Evolutionary conservation across 1,284 basidiomycete species (phyloP).

Genomic region (Ustilago vetiveriae): DNA sequence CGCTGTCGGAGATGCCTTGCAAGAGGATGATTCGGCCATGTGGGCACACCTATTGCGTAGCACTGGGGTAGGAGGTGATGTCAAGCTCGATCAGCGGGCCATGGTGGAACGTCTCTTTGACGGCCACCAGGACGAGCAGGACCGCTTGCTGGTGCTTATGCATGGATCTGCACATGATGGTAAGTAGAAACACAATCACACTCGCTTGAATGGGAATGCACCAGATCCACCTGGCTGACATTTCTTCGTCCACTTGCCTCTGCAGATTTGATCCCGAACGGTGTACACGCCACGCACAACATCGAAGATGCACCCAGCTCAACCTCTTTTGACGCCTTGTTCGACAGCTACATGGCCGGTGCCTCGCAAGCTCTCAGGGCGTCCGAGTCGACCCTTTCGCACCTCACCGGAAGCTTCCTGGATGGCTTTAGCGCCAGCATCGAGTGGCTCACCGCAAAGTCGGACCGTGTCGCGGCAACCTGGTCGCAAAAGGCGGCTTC

Average conservation of each 20-base stretch:
- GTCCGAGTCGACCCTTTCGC: slow-evolving; percentile 32
- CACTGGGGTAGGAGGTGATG: slow-evolving; percentile 1
- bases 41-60: slow-evolving; percentile 35
- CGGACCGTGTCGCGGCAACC: slow-evolving; percentile 2
- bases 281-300: slow-evolving; percentile 37
- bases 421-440: slow-evolving; percentile 32
- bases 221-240: background rate
- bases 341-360: slow-evolving; percentile 35
- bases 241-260: too few relatives aligned
- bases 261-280: slow-evolving; percentile 41
- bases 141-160: slow-evolving; percentile 44
- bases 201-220: background rate
- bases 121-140: slow-evolving; percentile 31
- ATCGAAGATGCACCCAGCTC: slow-evolving; percentile 25
- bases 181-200: slow-evolving; percentile 10
- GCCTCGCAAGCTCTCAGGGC: slow-evolving; percentile 24
- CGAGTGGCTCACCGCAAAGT: slow-evolving; percentile 33
- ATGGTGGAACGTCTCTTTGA: slow-evolving; percentile 43
- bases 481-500: slow-evolving; percentile 32
- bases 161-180: slow-evolving; percentile 38
- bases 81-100: slow-evolving; percentile 22
- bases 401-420: slow-evolving; percentile 31
- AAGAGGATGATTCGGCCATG: slow-evolving; percentile 7
- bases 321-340: slow-evolving; percentile 44
- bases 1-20: slow-evolving; percentile 8